A percentile compares a stretch with the other conserved stretches of the same genome.
These are phyloP conservation scores for Cryptosporidium sp. DNA, from an alignment of 169 alveolate genomes.

Conservation along the genomic window DNA sequence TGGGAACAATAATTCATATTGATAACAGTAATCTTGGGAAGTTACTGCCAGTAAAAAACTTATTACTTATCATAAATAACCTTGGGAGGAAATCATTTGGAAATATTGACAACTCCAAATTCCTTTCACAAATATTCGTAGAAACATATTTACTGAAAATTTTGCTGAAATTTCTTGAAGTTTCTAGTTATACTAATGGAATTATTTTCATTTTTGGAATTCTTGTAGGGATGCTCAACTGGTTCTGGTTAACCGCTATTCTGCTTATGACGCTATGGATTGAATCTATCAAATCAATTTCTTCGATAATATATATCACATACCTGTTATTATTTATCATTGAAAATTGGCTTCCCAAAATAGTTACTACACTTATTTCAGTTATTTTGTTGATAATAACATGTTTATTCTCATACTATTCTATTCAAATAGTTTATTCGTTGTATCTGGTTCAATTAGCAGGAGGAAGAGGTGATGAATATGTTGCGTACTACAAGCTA, in stretches of 20 bases:
- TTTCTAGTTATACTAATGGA: slow-evolving; percentile 30
- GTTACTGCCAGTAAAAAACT: not conserved
- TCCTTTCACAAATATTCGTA: not conserved
- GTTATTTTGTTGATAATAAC: not conserved
- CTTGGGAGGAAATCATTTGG: not conserved
- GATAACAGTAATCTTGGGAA: not conserved
- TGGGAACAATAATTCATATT: not conserved
- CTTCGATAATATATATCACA: slow-evolving; percentile 15
- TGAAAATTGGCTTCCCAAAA: not conserved
- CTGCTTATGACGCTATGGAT: slow-evolving; percentile 47
- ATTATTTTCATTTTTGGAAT: slow-evolving; percentile 31
- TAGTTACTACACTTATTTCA: slow-evolving; percentile 11
- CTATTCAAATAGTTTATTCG: slow-evolving; percentile 62
- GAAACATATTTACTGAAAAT: not conserved
- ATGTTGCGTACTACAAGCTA: slow-evolving; percentile 28
- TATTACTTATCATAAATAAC: not conserved
- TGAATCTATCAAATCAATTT: slow-evolving; percentile 30
- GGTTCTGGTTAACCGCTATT: slow-evolving; percentile 62
- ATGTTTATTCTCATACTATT: slow-evolving; percentile 24
- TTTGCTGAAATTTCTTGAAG: slow-evolving; percentile 5
- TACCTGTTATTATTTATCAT: slow-evolving; percentile 14
- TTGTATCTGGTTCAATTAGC: slow-evolving; percentile 70
- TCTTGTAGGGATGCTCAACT: not conserved
- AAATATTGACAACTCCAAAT: not conserved
- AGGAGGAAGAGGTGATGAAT: slow-evolving; percentile 77